These are phyloP conservation scores for Sequoiadendron giganteum DNA, from an alignment of 75 land plant species.

Conservation along the genomic window DNA sequence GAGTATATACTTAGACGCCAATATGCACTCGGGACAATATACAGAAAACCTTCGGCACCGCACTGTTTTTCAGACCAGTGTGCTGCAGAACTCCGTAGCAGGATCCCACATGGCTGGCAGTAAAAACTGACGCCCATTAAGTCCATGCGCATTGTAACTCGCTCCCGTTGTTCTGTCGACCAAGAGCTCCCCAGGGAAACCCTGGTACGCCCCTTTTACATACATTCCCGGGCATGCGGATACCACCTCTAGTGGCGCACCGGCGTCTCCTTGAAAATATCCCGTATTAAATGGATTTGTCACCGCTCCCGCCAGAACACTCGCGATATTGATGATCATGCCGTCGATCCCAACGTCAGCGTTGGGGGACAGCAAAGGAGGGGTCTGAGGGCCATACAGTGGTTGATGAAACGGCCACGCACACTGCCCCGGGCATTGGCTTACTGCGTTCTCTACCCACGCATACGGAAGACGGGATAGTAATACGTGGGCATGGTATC, in stretches of 20 bases:
- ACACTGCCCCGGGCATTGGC: conserved; percentile 39
- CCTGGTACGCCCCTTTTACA: conserved; percentile 49
- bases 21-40: no score
- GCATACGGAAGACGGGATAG: not conserved
- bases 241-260: conserved; percentile 32
- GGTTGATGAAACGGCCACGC: conserved; percentile 39
- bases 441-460: conserved; percentile 40
- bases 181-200: conserved; percentile 45
- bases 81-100: conserved; percentile 20
- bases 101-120: conserved; percentile 58
- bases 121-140: conserved; percentile 40
- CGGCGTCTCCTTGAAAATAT: conserved; percentile 44
- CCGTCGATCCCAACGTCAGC: conserved; percentile 64
- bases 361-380: conserved; percentile 51
- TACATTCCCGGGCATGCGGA: conserved; percentile 53
- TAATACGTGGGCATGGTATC: not conserved
- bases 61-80: conserved; percentile 18
- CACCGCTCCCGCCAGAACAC: conserved; percentile 47
- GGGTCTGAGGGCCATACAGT: conserved; percentile 40
- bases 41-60: no score
- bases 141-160: conserved; percentile 53
- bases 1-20: no score
- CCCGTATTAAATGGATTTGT: conserved; percentile 60
- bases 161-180: conserved; percentile 35
- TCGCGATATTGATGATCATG: conserved; percentile 55